Conservation (phyloP, 192 early-diverging fungal species). For the Cladochytrium replicatum region DNA sequence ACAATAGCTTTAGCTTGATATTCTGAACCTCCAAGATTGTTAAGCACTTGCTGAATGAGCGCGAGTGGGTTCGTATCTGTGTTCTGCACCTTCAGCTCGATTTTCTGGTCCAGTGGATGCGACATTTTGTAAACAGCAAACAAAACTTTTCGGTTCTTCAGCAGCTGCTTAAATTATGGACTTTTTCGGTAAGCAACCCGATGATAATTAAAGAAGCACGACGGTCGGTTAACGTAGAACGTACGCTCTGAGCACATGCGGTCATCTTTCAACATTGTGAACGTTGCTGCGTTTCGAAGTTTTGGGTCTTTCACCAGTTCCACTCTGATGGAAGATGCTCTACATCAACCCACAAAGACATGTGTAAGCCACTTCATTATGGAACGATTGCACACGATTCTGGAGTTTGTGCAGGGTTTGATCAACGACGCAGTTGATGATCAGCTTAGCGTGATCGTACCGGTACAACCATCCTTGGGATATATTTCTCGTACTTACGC, state of each 20-base stretch:
- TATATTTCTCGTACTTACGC: too few relatives aligned
- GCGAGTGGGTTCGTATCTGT: conserved; percentile 77
- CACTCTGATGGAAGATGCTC: too few relatives aligned
- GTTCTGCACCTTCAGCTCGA: conserved; percentile 88
- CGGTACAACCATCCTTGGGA: too few relatives aligned
- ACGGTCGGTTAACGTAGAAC: neutral
- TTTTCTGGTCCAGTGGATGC: conserved; percentile 89
- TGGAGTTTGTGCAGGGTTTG: too few relatives aligned
- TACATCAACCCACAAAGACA: too few relatives aligned
- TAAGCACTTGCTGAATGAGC: conserved; percentile 66
- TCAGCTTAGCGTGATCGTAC: too few relatives aligned
- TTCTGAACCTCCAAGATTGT: conserved; percentile 63
- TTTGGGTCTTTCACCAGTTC: conserved; percentile 76
- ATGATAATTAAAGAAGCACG: neutral
- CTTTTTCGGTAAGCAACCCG: neutral
- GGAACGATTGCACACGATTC: too few relatives aligned
- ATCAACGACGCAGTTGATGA: too few relatives aligned
- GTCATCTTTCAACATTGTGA: conserved; percentile 89
- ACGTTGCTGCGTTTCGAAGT: conserved; percentile 87
- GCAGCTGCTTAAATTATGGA: conserved; percentile 52
- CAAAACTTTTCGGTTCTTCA: conserved; percentile 83
- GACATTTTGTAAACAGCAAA: conserved; percentile 96
- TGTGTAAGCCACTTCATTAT: too few relatives aligned
- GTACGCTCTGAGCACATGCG: conserved; percentile 90
- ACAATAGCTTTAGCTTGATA: conserved; percentile 78